Base-by-base conservation (phyloP, 2,329 filamentous ascomycete species). In the Colletotrichum brevisporum region DNA sequence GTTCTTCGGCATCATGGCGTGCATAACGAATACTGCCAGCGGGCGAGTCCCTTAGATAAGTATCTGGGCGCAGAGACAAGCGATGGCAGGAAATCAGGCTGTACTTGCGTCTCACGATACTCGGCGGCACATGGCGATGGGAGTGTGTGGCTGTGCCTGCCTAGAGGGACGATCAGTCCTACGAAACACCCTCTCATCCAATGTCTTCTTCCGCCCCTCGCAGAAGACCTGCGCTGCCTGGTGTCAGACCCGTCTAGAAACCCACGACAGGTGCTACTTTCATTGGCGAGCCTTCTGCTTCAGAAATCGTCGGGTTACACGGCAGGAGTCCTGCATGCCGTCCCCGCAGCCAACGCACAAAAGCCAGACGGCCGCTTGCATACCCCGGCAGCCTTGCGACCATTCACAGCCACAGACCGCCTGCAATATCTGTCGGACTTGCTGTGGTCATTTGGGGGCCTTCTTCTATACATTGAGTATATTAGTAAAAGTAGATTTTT, bases 281-380 rank as follows among this genome's bases (percentile, higher is more conserved):
- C 41, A 43, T 50, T 50, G 47, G 47, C 21, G 18, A 24, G n/a
- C 15, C 15, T 18, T 50, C 8, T 50, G 47, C 16, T 50, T 50
- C 47, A 24, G 31, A 50, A 50, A 21, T n/a, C 47, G 47, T 50
- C 2, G 47, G 47, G 47, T 50, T 50, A 50, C 47, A 50, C 47
- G 47, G 18, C 47, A 43, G 13, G 41, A 43, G 41, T 16, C n/a
- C 47, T 50, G 47, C 47, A 18, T 16, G 47, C 18, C 16, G 47
- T 21, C 8, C 18, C 47, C 5, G 47, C 47, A 24, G 47, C 18
- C 41, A 36, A 36, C 9, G 31, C 31, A 43, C 41, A 43, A 5
- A 50, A 18, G 47, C 47, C 47, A 18, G 47, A 18, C 47, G 15
- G n/a, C 47, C 47, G 18, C 5, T n/a, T 50, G 47, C 47, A 50